Percentiles rank a stretch among this genome's conserved stretches.
Evolutionary conservation across 495 filamentous ascomycete genomes (phyloP).

Genomic region (Apodospora peruviana): DNA sequence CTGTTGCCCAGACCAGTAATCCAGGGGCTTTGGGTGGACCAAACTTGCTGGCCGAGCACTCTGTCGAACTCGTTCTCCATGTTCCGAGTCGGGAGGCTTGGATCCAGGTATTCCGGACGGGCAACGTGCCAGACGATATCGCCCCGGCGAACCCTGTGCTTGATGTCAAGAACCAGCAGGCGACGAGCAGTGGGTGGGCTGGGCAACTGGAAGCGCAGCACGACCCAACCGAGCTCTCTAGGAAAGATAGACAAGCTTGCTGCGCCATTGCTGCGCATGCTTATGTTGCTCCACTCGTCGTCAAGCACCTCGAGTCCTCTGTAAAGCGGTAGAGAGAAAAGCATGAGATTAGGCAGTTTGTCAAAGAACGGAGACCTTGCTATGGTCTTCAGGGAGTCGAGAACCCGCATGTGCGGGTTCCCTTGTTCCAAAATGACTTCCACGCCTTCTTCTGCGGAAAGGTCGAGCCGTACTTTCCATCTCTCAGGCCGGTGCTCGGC

Average conservation of each 20-base stretch:
- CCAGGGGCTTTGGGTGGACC: conserved; percentile 22
- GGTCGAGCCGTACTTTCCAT: conserved; percentile 37
- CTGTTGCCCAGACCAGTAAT: conserved; percentile 29
- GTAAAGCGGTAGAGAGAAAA: conserved; percentile 62
- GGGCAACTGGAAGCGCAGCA: conserved; percentile 39
- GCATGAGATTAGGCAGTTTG: conserved; percentile 33
- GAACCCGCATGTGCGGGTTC: conserved; percentile 74
- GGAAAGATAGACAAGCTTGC: conserved; percentile 37
- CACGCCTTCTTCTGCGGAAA: conserved; percentile 24
- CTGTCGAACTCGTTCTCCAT: conserved; percentile 37
- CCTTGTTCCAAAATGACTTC: conserved; percentile 51
- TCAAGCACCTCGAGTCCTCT: conserved; percentile 56
- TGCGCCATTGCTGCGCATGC: conserved; percentile 22
- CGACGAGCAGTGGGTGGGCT: conserved; percentile 11
- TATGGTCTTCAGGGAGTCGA: conserved; percentile 54
- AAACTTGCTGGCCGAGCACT: conserved; percentile 29
- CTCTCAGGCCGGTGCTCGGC: conserved; percentile 5
- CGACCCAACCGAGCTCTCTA: conserved; percentile 42
- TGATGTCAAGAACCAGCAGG: conserved; percentile 34
- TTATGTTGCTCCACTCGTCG: conserved; percentile 27
- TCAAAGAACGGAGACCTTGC: conserved; percentile 48
- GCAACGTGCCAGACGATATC: conserved; percentile 38
- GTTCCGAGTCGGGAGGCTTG: not conserved
- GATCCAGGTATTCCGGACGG: conserved; percentile 9
- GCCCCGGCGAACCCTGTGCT: conserved; percentile 24